Evolutionary conservation across 192 early-diverging fungal species (phyloP), one percentile per base, ranked within the genome.

Genomic region (Backusella australiensis): DNA sequence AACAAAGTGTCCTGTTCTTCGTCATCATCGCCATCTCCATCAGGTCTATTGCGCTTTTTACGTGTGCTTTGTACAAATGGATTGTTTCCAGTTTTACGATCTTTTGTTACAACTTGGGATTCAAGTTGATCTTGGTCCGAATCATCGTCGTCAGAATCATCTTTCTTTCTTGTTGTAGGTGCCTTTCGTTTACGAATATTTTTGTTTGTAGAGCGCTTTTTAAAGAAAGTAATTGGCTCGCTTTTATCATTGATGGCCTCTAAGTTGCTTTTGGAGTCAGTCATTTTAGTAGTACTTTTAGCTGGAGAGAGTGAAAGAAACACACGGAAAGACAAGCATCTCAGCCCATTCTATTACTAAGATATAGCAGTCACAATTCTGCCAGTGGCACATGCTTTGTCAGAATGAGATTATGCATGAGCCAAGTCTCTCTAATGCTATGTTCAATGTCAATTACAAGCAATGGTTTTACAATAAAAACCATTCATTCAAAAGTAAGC

Each of bases 181-280:
- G 35, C 73, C 65, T 88, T 83, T 35, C 89, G 82, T 74, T 90
- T 90, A n/a, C 86, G 79, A 41, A 88, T 76, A 39, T 87, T 88
- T 75, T 86, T 88, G 49, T 75, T 83, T 49, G 80, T 80, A 35
- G 73, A 69, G 52, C 87, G 78, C 76, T 90, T 90, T 77, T 90
- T 90, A 74, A 90, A 90, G 73, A 90, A 85, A 15, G 87, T 80
- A 3, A 87, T 86, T 41, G 83, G 85, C 0, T 72, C 77, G 46
- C 49, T 41, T 6, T 39, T 29, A 21, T 17, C 41, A 23, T 29
- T 63, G 26, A 63, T 9, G 21, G 56, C 56, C n/a, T 63, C 56
- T 63, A 63, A 26, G 29, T 63, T 63, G 56, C 56, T 63, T 63
- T 8, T 36, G 29, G 17, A 35, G 35, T 67, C 29, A 0, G 34